Conservation (phyloP, 2,329 filamentous ascomycete genomes). For the Aulographum hederae region DNA sequence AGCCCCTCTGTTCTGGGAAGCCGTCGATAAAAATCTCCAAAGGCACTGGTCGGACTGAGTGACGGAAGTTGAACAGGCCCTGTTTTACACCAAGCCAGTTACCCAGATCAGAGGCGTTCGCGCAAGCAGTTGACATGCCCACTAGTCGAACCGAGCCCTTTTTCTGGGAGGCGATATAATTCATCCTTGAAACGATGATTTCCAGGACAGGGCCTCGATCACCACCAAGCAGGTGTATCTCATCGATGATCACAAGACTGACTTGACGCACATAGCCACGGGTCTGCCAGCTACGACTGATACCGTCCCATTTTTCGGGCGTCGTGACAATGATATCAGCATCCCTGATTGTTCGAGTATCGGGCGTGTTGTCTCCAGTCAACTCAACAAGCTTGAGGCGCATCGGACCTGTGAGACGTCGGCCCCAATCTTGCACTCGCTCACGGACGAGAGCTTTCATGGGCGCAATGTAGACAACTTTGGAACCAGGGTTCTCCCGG, state of each 20-base stretch:
- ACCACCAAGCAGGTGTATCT: constrained; percentile 92
- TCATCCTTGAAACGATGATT: constrained; percentile 89
- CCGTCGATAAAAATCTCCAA: constrained; percentile 95
- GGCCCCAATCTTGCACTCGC: constrained; percentile 86
- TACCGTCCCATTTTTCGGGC: constrained; percentile 99
- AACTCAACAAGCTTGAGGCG: constrained; percentile 84
- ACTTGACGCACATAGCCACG: constrained; percentile 92
- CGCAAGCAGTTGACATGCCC: constrained; percentile 98
- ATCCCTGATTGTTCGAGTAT: constrained; percentile 85
- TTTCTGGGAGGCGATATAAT: constrained; percentile 91
- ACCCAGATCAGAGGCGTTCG: constrained; percentile 80
- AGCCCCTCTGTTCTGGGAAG: constrained; percentile 85
- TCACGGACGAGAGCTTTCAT: constrained; percentile 98
- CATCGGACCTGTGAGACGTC: constrained; percentile 62
- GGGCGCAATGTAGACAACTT: constrained; percentile 96
- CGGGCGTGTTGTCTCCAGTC: constrained; percentile 94
- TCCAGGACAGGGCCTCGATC: constrained; percentile 95
- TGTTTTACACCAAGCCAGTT: constrained; percentile 98
- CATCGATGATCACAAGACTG: constrained; percentile 91
- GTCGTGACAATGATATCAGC: constrained; percentile 98
- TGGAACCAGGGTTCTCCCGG: constrained; percentile 79
- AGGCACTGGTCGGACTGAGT: constrained; percentile 90
- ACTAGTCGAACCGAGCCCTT: constrained; percentile 76
- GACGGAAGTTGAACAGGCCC: constrained; percentile 87
- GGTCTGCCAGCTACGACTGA: constrained; percentile 96